Base-by-base conservation (phyloP, 2,329 filamentous ascomycete species). In the Paraphoma sp. region DNA sequence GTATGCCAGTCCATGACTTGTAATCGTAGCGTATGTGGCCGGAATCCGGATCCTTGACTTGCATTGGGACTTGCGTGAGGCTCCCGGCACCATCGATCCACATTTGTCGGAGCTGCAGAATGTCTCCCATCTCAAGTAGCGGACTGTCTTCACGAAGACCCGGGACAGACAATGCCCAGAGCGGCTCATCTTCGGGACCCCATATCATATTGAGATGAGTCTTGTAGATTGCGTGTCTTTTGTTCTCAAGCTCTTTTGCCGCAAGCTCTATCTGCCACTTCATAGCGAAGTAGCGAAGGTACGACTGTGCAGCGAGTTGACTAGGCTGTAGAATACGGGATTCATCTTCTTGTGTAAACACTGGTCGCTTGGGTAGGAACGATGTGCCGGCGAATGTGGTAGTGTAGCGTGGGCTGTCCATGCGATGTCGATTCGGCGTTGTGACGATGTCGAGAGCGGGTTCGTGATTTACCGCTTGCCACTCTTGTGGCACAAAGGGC, bases 141-240 rank as follows among this genome's bases (percentile, higher is more conserved):
- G 73, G 73, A 14, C 48, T 71, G 7, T 75, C 67, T 48, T 76
- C 74, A 36, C 71, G 62, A 4, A 76, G 28, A 1, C 73, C 73
- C 12, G 73, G 72, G 4, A 75, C 46, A 2, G 45, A 43, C 1
- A 75, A 41, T 7, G 50, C 31, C 60, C 64, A 72, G 1, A 71
- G 40, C 14, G 42, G 29, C 28, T 53, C 28, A 8, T 38, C 23
- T 16, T 33, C 33, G n/a, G 7, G 18, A 8, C 11, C 18, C 11
- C 3, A 2, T 45, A 40, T 23, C 48, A 4, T 56, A n/a, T 7
- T 8, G n/a, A 71, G 44, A 9, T 41, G 43, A 9, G 62, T 59
- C 23, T 57, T 55, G 50, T 70, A 72, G 10, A 71, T 48, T 4
- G 68, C 50, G 48, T 64, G 54, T 7, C 45, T 45, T 31, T 69